A percentile compares a stretch with the other conserved stretches of the same genome.
phyloP scores from a whole-genome alignment of 352 stramenopile genomes.

The Saprolegnia diclina region DNA sequence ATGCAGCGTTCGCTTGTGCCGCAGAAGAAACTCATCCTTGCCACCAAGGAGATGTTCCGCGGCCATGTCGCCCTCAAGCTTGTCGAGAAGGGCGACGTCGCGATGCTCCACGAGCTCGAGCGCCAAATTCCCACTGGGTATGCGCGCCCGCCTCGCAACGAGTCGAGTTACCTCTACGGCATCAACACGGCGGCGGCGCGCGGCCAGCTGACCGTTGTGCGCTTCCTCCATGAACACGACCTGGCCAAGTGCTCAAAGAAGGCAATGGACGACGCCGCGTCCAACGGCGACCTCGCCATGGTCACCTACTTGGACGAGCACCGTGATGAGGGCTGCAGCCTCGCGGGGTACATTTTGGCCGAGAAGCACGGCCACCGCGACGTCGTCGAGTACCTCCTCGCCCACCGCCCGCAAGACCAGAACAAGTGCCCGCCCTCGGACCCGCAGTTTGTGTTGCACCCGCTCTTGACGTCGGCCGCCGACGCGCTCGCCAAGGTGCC shows the following conservation, averaged over 20 bases:
- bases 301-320: constrained; percentile 14
- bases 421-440: constrained; percentile 5
- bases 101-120: not conserved
- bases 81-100: constrained; percentile 9
- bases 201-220: constrained; percentile 1
- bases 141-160: not conserved
- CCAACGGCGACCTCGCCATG: constrained; percentile 9
- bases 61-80: not conserved
- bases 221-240: constrained; percentile 2
- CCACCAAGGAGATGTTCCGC: not conserved
- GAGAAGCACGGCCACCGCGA: constrained; percentile 14
- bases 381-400: constrained; percentile 5
- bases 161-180: constrained; percentile 4
- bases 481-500: constrained; percentile 1
- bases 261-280: constrained; percentile 15
- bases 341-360: not conserved
- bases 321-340: constrained; percentile 1
- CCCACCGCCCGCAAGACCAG: constrained; percentile 1
- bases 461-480: not conserved
- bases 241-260: constrained; percentile 10
- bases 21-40: constrained; percentile 2
- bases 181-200: constrained; percentile 6
- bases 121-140: not conserved
- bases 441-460: constrained; percentile 6
- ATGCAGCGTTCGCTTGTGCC: constrained; percentile 7